phyloP scores from a whole-genome alignment of 139 green algal species.

The Micractinium sp. region DNA sequence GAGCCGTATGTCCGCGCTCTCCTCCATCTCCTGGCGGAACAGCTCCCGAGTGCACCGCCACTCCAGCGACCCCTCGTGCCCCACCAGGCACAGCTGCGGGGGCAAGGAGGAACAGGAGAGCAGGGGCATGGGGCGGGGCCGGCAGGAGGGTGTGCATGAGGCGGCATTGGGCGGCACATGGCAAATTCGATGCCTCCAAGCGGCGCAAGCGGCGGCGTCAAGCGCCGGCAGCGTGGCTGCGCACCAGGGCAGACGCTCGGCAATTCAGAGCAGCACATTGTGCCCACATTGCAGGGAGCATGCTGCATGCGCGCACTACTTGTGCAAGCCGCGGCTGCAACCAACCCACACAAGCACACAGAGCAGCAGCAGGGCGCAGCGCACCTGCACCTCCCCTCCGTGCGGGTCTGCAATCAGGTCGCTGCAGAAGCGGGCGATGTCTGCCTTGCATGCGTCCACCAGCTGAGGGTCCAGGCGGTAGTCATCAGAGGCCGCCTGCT shows the following conservation, averaged over 20 bases:
- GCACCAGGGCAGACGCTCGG: too few relatives aligned
- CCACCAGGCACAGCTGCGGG: conserved; percentile 8
- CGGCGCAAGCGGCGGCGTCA: too few relatives aligned
- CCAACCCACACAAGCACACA: too few relatives aligned
- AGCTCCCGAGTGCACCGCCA: conserved; percentile 1
- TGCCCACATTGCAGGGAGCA: too few relatives aligned
- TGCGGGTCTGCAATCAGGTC: neutral
- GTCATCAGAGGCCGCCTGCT: conserved; percentile 5
- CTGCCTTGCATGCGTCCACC: neutral
- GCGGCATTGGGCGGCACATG: neutral
- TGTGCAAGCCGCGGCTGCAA: too few relatives aligned
- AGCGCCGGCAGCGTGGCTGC: too few relatives aligned
- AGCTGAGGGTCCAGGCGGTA: neutral
- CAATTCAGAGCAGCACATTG: too few relatives aligned
- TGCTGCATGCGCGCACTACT: neutral
- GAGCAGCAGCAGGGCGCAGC: neutral
- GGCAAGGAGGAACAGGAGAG: too few relatives aligned
- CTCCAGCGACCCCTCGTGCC: neutral
- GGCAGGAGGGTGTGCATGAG: neutral
- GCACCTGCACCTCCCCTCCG: conserved; percentile 7
- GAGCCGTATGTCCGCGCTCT: conserved; percentile 22
- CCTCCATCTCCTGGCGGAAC: conserved; percentile 13
- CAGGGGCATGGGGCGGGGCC: neutral
- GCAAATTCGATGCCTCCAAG: neutral
- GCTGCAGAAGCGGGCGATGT: conserved; percentile 2